A percentile compares a stretch with the other conserved stretches of the same genome.
phyloP scores from a whole-genome alignment of 441 rosid genomes.

The Erysimum pusillum region DNA sequence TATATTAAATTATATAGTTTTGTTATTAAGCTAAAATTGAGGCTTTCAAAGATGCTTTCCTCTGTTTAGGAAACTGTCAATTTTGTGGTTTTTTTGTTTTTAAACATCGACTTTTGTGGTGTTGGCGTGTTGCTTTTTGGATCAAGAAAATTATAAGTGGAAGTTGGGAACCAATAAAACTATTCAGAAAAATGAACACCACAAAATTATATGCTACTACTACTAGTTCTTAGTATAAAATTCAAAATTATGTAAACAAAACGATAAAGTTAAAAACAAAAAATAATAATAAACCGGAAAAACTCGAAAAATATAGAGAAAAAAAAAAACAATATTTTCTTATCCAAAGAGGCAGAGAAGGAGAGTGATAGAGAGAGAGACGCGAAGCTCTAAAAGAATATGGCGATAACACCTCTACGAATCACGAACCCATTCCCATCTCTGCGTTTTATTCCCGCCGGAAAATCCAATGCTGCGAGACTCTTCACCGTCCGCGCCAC shows the following conservation, averaged over 20 bases:
- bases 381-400: conserved; percentile 43
- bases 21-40: no score
- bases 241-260: neutral
- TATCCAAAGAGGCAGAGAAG: conserved; percentile 25
- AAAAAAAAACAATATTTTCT: neutral
- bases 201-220: neutral
- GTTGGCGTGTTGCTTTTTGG: neutral
- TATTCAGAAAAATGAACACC: conserved; percentile 24
- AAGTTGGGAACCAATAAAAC: no score
- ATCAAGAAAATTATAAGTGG: neutral
- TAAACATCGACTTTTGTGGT: neutral
- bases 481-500: conserved; percentile 50
- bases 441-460: conserved; percentile 38
- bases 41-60: no score
- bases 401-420: conserved; percentile 62
- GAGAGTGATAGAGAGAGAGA: conserved; percentile 29
- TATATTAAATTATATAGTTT: neutral
- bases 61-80: neutral
- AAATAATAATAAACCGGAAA: neutral
- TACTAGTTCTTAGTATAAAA: no score
- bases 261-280: neutral
- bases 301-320: neutral
- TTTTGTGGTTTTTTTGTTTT: neutral
- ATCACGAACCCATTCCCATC: conserved; percentile 50
- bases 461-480: conserved; percentile 17